Evolutionary conservation across 345 rosid genomes (phyloP).

Genomic region (Laguncularia racemosa): DNA sequence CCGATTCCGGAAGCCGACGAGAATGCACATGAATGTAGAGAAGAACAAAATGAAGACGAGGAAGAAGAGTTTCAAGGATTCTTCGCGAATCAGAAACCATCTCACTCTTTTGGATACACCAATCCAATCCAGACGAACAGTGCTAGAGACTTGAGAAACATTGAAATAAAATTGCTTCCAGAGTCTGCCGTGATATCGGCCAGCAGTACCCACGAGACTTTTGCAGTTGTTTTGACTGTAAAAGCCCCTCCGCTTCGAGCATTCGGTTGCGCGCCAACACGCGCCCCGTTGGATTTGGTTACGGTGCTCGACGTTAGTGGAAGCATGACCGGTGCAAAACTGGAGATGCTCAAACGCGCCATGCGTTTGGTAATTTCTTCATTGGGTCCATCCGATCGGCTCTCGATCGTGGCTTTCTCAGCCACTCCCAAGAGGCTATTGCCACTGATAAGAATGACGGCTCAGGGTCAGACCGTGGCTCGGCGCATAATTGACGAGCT

Average conservation of each 20-base stretch:
- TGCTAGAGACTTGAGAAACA: conserved; percentile 13
- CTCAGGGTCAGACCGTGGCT: conserved; percentile 51
- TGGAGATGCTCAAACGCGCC: conserved; percentile 68
- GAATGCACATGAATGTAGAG: conserved; percentile 29
- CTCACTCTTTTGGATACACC: conserved; percentile 15
- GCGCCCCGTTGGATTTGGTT: conserved; percentile 76
- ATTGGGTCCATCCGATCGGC: conserved; percentile 56
- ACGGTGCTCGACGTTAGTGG: conserved; percentile 62
- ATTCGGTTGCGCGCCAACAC: conserved; percentile 25
- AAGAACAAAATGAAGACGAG: conserved; percentile 10
- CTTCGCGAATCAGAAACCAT: conserved; percentile 36
- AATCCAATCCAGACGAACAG: conserved; percentile 22
- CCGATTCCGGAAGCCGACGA: conserved; percentile 72
- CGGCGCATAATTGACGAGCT: conserved; percentile 57
- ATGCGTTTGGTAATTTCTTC: conserved; percentile 58
- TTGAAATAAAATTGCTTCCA: conserved; percentile 46
- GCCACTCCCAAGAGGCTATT: conserved; percentile 49
- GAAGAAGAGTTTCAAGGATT: conserved; percentile 64
- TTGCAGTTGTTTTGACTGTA: conserved; percentile 48
- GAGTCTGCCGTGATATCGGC: conserved; percentile 61
- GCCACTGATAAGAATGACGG: conserved; percentile 70
- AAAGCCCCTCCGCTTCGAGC: conserved; percentile 50
- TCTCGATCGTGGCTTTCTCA: conserved; percentile 62
- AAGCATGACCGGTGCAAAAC: conserved; percentile 43
- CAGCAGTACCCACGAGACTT: conserved; percentile 54